A percentile compares a stretch with the other conserved stretches of the same genome.
These are phyloP conservation scores for Friedmanniomyces simplex DNA, from an alignment of 495 filamentous ascomycete genomes.

Conservation along the genomic window DNA sequence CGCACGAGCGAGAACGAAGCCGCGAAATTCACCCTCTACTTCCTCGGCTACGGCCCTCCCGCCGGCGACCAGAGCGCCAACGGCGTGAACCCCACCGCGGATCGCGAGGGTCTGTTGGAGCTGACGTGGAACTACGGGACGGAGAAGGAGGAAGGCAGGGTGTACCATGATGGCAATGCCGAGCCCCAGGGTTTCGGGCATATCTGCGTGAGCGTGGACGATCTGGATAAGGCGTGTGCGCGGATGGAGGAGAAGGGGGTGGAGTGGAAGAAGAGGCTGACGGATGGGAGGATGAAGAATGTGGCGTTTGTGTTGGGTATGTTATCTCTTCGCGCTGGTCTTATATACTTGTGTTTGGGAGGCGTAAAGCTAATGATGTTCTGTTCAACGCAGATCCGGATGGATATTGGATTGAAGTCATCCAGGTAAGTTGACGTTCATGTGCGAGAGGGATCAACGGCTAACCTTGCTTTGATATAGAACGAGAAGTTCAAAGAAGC, in stretches of 20 bases:
- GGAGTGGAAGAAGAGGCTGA: slow-evolving; percentile 89
- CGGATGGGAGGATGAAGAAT: slow-evolving; percentile 85
- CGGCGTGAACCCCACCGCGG: slow-evolving; percentile 47
- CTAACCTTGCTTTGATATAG: too few relatives aligned
- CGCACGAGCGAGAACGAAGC: slow-evolving; percentile 59
- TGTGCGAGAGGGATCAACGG: too few relatives aligned
- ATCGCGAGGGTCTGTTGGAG: slow-evolving; percentile 75
- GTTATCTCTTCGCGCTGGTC: neutral
- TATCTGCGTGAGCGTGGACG: slow-evolving; percentile 82
- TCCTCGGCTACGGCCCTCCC: slow-evolving; percentile 66
- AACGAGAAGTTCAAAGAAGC: too few relatives aligned
- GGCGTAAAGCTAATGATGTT: neutral
- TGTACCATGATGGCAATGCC: slow-evolving; percentile 86
- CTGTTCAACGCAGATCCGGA: slow-evolving; percentile 58
- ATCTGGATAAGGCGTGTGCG: slow-evolving; percentile 72
- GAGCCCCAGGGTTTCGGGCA: slow-evolving; percentile 91
- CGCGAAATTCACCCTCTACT: slow-evolving; percentile 79
- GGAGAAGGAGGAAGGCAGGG: slow-evolving; percentile 72
- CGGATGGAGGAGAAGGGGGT: slow-evolving; percentile 73
- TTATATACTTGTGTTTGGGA: neutral
- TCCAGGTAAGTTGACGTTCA: too few relatives aligned
- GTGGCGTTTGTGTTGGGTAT: slow-evolving; percentile 70
- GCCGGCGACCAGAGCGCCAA: slow-evolving; percentile 38
- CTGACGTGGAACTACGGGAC: slow-evolving; percentile 97
- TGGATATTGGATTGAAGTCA: slow-evolving; percentile 82